Percentiles rank a stretch among this genome's conserved stretches.
These are phyloP conservation scores for Discostella stelligeroides DNA, from an alignment of 108 stramenopile species.

Conservation along the genomic window DNA sequence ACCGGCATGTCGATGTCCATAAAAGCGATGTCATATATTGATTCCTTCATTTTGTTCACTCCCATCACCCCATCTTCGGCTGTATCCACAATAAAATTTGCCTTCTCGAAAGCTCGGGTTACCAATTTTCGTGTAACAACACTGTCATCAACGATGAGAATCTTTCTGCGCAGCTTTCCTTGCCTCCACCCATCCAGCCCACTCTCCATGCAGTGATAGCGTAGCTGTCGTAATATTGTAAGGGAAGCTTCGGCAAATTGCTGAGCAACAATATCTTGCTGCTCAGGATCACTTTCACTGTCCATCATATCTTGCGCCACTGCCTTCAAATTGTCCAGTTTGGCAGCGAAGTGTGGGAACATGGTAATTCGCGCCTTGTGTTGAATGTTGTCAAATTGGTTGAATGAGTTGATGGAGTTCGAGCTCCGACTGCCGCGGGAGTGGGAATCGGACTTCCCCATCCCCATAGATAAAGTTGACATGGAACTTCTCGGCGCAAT, in stretches of 20 bases:
- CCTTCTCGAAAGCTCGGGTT: constrained; percentile 85
- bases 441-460: constrained; percentile 34
- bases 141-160: constrained; percentile 89
- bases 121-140: constrained; percentile 81
- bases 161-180: constrained; percentile 79
- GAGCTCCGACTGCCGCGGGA: constrained; percentile 13
- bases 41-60: constrained; percentile 85
- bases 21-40: constrained; percentile 92
- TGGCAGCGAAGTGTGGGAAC: constrained; percentile 80
- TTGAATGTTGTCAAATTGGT: constrained; percentile 34
- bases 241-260: constrained; percentile 89
- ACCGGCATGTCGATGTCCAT: constrained; percentile 97
- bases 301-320: constrained; percentile 87
- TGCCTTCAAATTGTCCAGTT: constrained; percentile 79
- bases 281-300: constrained; percentile 69
- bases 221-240: constrained; percentile 83
- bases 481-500: constrained; percentile 12
- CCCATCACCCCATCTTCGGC: constrained; percentile 88
- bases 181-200: constrained; percentile 92
- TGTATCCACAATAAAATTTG: constrained; percentile 89
- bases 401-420: constrained; percentile 8
- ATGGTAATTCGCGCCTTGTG: constrained; percentile 79
- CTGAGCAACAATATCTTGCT: constrained; percentile 83
- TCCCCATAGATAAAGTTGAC: constrained; percentile 28
- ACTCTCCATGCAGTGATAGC: constrained; percentile 93